Base-by-base conservation (phyloP, 2,329 filamentous ascomycete genomes). In the Ascochyta clinopodiicola region DNA sequence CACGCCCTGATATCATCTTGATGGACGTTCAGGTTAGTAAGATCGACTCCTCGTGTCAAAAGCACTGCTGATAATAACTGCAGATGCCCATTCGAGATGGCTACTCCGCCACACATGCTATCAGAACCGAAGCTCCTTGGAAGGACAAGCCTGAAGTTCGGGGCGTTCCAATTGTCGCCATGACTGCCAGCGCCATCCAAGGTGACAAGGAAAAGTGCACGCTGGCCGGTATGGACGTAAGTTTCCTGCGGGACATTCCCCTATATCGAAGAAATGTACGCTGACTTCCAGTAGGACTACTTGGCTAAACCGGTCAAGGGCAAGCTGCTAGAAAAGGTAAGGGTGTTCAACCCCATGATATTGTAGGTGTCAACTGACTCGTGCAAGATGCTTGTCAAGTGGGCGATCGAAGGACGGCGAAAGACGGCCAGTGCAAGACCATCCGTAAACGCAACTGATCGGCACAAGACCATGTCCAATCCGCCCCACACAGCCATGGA, bases 131-230 rank as follows among this genome's bases (percentile, higher is more conserved):
- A 61, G 69, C 82, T 1, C 86, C 88, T 0, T 92, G 89, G 74
- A 86, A 82, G 36, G 67, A 78, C 2, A 82, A 84, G 47, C 79
- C 86, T 2, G 74, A 75, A 17, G 71, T 84, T 4, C 79, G 82
- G 50, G 80, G 86, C 38, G 86, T 91, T 5, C 89, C 89, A 0
- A 91, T 92, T 45, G 86, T 92, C 34, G 89, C 89, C n/a, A 91
- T 92, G 88, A 92, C 89, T 0, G 90, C 89, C 4, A 90, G 86
- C 4, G 89, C 89, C 0, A 91, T 92, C 36, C 88, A 91, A 68
- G 89, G 89, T 4, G 89, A 92, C 66, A 81, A 83, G 44, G 89
- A 92, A 69, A 91, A 91, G 69, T 92, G 89, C 68, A 83, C 84
- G 56, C 82, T 82, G 57, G 87, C 88, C 8, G 89, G 89, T 29